Conservation (phyloP, 2,329 filamentous ascomycete genomes). For the Xylaria sp. region DNA sequence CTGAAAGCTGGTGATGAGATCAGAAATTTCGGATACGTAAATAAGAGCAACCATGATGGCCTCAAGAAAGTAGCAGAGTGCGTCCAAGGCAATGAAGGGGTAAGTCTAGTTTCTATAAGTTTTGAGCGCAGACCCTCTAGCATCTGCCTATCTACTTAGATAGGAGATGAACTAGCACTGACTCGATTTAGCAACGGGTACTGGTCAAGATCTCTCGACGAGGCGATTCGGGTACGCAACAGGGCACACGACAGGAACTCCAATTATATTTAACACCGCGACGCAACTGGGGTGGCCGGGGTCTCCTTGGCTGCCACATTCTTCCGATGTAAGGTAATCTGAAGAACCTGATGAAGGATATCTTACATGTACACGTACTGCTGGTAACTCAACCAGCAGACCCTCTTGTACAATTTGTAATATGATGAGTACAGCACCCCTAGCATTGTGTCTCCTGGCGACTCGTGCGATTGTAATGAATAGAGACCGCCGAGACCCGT, state of each 20-base stretch:
- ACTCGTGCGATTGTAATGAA: constrained; percentile 11
- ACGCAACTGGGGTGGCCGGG: constrained; percentile 88
- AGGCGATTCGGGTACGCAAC: constrained; percentile 53
- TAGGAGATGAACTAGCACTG: constrained; percentile 17
- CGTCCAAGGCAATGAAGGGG: constrained; percentile 89
- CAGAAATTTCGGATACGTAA: constrained; percentile 84
- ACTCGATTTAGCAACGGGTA: constrained; percentile 68
- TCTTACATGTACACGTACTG: background rate
- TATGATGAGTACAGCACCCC: background rate
- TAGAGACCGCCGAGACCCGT: constrained; percentile 7
- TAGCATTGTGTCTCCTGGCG: background rate
- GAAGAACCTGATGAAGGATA: constrained; percentile 2
- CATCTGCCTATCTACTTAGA: background rate
- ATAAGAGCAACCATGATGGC: constrained; percentile 85
- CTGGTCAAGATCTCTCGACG: constrained; percentile 72
- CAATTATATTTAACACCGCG: constrained; percentile 79
- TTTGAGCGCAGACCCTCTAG: background rate
- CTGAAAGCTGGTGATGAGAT: constrained; percentile 83
- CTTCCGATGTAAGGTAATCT: constrained; percentile 70
- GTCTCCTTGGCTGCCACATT: constrained; percentile 89
- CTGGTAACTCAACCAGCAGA: constrained; percentile 6
- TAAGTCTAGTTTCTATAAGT: constrained; percentile 60
- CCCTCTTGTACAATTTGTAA: background rate
- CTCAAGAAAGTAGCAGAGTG: constrained; percentile 87
- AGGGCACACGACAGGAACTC: constrained; percentile 65